Evolutionary conservation across 345 rosid species (phyloP), one percentile per base, ranked within the genome.

Genomic region (Linum usitatissimum): DNA sequence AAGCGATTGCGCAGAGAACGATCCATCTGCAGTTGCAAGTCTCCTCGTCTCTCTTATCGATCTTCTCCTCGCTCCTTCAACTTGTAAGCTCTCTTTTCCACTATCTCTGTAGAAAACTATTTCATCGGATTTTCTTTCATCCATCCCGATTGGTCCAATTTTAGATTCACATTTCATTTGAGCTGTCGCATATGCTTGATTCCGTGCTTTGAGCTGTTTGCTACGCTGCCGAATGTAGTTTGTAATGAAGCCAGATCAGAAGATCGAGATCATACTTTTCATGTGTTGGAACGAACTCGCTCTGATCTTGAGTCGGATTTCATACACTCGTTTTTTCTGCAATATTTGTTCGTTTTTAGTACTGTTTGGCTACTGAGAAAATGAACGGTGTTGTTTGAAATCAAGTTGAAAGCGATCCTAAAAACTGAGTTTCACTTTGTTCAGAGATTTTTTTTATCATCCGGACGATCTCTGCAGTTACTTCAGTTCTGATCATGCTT

Each of bases 1-100:
- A 87, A 80, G 61, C 72, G 86, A 69, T 66, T 79, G 75, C 83
- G 78, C 65, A 72, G 78, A 63, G 68, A 30, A 31, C 80, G 79
- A 61, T 81, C 90, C 54, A 84, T 93, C 51, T 80, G 78, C 84
- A 78, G 83, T 55, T 81, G 99, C 79, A 75, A 79, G 64, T 93
- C 97, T 76, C 97, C 99, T 78, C 80, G 80, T 13, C 74, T 71
- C 65, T 71, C 69, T 57, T 65, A 64, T 59, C 38, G 59, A 10
- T 60, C 20, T 30, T 9, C 74, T 73, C 63, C 70, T 67, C 74
- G 64, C 68, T 68, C 82, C 42, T 81, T 82, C 85, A 67, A 56
- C 62, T 86, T 94, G 96, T 86, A 75, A 36, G 55, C 70, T 68
- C 60, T 71, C 28, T 23, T 71, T 63, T 28, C 40, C 57, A 59